Conservation (phyloP, 1,139 yeast species). For the Diutina rugosa region DNA sequence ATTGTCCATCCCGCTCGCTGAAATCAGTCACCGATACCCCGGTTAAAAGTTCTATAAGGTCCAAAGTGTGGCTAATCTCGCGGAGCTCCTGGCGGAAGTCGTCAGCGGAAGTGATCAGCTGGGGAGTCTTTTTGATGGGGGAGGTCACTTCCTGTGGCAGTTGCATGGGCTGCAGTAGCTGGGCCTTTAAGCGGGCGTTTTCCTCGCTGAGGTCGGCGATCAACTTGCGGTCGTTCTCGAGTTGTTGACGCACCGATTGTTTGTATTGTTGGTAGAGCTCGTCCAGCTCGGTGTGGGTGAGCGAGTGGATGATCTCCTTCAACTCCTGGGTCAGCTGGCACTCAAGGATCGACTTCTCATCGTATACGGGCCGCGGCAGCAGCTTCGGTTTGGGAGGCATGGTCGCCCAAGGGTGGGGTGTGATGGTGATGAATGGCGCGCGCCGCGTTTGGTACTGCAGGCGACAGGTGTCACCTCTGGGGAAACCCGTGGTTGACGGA, state of each 20-base stretch:
- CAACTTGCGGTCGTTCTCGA: constrained; percentile 16
- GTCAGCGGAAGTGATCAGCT: constrained; percentile 16
- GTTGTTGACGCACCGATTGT: constrained; percentile 14
- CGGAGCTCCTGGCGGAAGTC: constrained; percentile 30
- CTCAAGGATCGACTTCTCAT: background rate
- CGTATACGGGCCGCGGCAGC: background rate
- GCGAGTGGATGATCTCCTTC: background rate
- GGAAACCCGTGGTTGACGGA: no score
- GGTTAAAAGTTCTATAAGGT: constrained; percentile 43
- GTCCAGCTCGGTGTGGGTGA: constrained; percentile 20
- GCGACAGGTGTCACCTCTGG: no score
- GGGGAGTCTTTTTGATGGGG: constrained; percentile 20
- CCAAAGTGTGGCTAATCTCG: constrained; percentile 36
- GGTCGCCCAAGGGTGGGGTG: background rate
- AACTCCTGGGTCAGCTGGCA: background rate
- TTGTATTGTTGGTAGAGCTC: constrained; percentile 18
- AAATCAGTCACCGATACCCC: constrained; percentile 41
- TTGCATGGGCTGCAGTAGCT: constrained; percentile 11
- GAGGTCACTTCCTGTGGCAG: constrained; percentile 7
- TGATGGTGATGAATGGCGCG: background rate
- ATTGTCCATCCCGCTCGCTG: constrained; percentile 28
- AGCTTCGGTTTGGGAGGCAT: background rate
- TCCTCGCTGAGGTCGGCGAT: constrained; percentile 16
- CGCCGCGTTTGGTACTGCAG: background rate
- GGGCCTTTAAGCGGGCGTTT: constrained; percentile 5